These are phyloP conservation scores for Obba rivulosa DNA, from an alignment of 768 basidiomycete genomes.

Conservation along the genomic window DNA sequence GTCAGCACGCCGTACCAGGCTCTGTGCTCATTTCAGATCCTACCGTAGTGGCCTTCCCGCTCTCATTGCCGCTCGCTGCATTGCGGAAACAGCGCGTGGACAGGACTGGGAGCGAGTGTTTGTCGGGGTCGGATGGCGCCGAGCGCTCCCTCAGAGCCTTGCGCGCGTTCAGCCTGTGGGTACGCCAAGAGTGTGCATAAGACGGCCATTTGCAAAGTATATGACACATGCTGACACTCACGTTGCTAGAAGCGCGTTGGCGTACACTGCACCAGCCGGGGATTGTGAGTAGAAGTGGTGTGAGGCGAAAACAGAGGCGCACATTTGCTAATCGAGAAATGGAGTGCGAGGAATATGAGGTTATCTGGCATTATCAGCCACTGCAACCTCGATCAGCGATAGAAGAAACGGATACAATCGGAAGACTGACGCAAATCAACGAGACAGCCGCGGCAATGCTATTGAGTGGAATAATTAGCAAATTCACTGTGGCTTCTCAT, in stretches of 20 bases:
- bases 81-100: too few species aligned
- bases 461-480: too few species aligned
- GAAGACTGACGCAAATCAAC: constrained; percentile 20
- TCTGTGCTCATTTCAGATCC: too few species aligned
- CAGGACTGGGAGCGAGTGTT: too few species aligned
- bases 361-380: constrained; percentile 23
- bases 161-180: constrained; percentile 13
- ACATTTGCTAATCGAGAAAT: constrained; percentile 26
- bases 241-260: constrained; percentile 24
- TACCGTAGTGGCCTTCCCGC: too few species aligned
- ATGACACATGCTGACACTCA: neutral
- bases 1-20: too few species aligned
- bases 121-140: neutral
- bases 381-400: constrained; percentile 6
- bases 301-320: neutral
- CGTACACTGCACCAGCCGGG: constrained; percentile 17
- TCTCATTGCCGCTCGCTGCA: too few species aligned
- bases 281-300: neutral
- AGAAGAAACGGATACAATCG: neutral
- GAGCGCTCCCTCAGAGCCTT: constrained; percentile 13
- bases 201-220: neutral
- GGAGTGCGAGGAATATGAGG: constrained; percentile 23
- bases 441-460: constrained; percentile 21
- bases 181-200: neutral
- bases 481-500: neutral